phyloP scores from a whole-genome alignment of 2,329 filamentous ascomycete species.

The Endoconidiophora laricicola region DNA sequence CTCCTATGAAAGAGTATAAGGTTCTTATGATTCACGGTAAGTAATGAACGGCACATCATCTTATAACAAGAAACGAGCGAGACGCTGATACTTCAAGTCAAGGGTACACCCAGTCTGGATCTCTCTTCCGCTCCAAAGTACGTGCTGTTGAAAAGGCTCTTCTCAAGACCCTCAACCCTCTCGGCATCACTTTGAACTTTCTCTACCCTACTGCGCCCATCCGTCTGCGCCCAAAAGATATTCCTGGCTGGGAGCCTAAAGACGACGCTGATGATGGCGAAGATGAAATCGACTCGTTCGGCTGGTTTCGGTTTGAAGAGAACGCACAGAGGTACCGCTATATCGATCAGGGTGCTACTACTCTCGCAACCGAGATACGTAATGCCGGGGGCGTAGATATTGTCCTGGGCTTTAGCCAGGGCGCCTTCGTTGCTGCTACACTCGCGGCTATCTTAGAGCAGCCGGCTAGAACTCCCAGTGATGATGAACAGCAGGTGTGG shows the following conservation, averaged over 20 bases:
- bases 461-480: slow-evolving; percentile 16
- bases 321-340: slow-evolving; percentile 46
- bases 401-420: slow-evolving; percentile 70
- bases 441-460: slow-evolving; percentile 56
- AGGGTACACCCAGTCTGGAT: slow-evolving; percentile 83
- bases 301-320: slow-evolving; percentile 65
- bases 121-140: slow-evolving; percentile 74
- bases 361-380: slow-evolving; percentile 44
- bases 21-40: slow-evolving; percentile 64
- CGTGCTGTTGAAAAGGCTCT: slow-evolving; percentile 72
- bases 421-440: slow-evolving; percentile 55
- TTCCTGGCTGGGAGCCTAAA: slow-evolving; percentile 46
- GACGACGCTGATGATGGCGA: slow-evolving; percentile 23
- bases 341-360: slow-evolving; percentile 49
- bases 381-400: slow-evolving; percentile 56
- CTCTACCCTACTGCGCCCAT: slow-evolving; percentile 55
- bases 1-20: slow-evolving; percentile 35
- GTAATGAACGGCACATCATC: slow-evolving; percentile 10
- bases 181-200: slow-evolving; percentile 36
- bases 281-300: slow-evolving; percentile 47
- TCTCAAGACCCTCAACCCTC: slow-evolving; percentile 50
- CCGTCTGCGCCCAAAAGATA: slow-evolving; percentile 44
- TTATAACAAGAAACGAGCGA: no score
- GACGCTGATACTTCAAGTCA: background rate
- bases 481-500: slow-evolving; percentile 24